Conservation (phyloP, 495 filamentous ascomycete genomes). For the Barbatosphaeria neglecta region DNA sequence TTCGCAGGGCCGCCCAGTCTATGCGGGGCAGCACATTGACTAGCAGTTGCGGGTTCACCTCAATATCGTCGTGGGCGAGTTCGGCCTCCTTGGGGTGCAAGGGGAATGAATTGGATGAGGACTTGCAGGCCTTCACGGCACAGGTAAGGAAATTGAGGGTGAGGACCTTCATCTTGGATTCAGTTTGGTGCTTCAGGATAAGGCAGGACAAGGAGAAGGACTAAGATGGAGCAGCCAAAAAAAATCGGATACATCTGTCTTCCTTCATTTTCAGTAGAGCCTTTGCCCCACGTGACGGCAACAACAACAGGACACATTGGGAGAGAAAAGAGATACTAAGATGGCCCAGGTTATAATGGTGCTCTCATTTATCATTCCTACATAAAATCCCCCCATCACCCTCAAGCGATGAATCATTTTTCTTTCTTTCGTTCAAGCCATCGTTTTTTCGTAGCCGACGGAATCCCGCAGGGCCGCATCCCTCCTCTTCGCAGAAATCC, state of each 20-base stretch:
- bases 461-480: not conserved
- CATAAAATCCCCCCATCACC: not conserved
- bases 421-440: not conserved
- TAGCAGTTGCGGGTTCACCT: slow-evolving; percentile 68
- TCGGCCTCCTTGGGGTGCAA: slow-evolving; percentile 86
- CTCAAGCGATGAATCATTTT: not conserved
- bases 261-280: too few relatives aligned
- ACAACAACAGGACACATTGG: too few relatives aligned
- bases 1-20: slow-evolving; percentile 71
- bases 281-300: not conserved
- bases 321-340: not conserved
- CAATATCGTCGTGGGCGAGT: slow-evolving; percentile 67
- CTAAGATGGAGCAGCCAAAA: too few relatives aligned
- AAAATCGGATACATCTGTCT: too few relatives aligned
- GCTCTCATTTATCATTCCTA: too few relatives aligned
- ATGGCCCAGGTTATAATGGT: too few relatives aligned
- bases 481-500: slow-evolving; percentile 6
- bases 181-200: not conserved
- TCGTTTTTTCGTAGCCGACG: slow-evolving; percentile 1
- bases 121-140: slow-evolving; percentile 87
- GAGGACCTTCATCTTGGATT: slow-evolving; percentile 73
- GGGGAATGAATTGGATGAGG: slow-evolving; percentile 63
- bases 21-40: slow-evolving; percentile 73
- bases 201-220: too few relatives aligned
- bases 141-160: slow-evolving; percentile 96